Conservation (phyloP, 225 moss, liverwort and hornwort genomes). For the Takakia lepidozioides region DNA sequence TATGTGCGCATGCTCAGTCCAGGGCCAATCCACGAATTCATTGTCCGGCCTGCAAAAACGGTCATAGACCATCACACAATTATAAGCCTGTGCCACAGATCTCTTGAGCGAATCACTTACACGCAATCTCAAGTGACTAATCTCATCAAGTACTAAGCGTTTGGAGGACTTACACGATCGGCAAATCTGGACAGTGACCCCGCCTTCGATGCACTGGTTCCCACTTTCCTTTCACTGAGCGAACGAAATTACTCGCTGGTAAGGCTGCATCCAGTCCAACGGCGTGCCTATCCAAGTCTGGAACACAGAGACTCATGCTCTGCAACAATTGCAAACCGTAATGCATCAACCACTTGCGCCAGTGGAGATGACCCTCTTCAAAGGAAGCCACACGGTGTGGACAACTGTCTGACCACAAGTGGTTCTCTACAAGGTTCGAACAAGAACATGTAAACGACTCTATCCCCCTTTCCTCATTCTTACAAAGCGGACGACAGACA, state of each 20-base stretch:
- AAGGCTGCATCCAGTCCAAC: slow-evolving; percentile 60
- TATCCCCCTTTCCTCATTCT: too few relatives aligned
- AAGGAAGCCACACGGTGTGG: too few relatives aligned
- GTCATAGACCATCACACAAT: not conserved
- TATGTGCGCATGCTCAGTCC: slow-evolving; percentile 41
- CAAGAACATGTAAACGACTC: too few relatives aligned
- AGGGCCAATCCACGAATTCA: slow-evolving; percentile 29
- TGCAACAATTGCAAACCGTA: slow-evolving; percentile 23
- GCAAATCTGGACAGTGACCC: slow-evolving; percentile 34
- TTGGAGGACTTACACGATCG: slow-evolving; percentile 65
- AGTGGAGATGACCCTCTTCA: too few relatives aligned
- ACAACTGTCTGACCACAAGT: too few relatives aligned
- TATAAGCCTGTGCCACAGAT: not conserved
- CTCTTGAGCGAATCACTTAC: not conserved
- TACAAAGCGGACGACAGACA: too few relatives aligned
- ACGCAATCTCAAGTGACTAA: not conserved
- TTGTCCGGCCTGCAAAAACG: slow-evolving; percentile 41
- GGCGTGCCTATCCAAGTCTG: slow-evolving; percentile 69
- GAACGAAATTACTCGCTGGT: slow-evolving; percentile 31
- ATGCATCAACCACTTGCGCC: too few relatives aligned
- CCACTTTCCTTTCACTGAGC: slow-evolving; percentile 49
- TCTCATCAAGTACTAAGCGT: too few relatives aligned
- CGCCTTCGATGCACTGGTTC: slow-evolving; percentile 48
- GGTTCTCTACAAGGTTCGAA: too few relatives aligned
- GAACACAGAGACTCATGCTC: slow-evolving; percentile 87